Base-by-base conservation (phyloP, 495 filamentous ascomycete species). In the Penicillium nucicola region DNA sequence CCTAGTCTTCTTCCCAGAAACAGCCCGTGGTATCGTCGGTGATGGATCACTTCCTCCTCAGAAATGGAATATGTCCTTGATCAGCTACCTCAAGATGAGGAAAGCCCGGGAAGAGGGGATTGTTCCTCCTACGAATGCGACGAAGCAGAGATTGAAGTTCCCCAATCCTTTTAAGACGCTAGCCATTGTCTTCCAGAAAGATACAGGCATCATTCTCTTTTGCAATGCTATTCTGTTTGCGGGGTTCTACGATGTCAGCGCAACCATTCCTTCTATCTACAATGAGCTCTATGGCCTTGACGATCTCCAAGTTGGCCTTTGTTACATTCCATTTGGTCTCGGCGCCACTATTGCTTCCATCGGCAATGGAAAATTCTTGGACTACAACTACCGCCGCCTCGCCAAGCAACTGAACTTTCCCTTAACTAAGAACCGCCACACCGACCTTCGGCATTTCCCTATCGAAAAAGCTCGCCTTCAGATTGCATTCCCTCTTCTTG, bases 311-410 rank as follows among this genome's bases (percentile, higher is more conserved):
- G 56, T 80, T 31, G 78, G 78, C n/a, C 60, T 78, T 1, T 71
- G 69, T 43, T 80, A 74, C 30, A 66, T 80, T 7, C 67, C 78
- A 4, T 68, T 76, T 31, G 72, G 71, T 1, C 48, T 70, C 1
- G 76, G 77, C 15, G 69, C 92, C 43, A 90, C 88, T 41, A 83
- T 95, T 42, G 93, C 90, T 51, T 88, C 90, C 33, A 85, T 95
- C 52, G 84, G 88, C 53, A 90, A 91, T 63, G 92, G 92, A 52
- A 90, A 92, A 66, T 87, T 95, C 61, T 51, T 80, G 53, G 78
- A 80, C 46, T 53, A 53, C 17, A 78, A 78, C 45, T 81, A 75
- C 58, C 65, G 66, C n/a, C 58, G 62, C 6, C 57, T 67, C 4
- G 77, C 76, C 5, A 61, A 55, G 28, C 36, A 56, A 6, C 45